Conservation (phyloP, 225 moss, liverwort and hornwort species). For the Bryoerythrophyllum caledonicum region DNA sequence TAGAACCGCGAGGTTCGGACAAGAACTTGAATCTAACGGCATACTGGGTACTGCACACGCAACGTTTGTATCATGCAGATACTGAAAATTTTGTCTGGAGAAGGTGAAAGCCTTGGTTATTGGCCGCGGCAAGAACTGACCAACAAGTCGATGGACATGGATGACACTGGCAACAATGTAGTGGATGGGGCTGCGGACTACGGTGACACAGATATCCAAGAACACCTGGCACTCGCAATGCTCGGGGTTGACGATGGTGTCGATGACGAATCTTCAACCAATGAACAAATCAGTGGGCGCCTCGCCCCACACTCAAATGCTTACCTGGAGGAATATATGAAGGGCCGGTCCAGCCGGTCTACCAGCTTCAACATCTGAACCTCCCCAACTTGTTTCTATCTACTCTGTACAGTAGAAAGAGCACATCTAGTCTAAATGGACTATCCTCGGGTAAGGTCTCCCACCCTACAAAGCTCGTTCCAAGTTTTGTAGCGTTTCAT, state of each 20-base stretch:
- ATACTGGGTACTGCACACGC: neutral
- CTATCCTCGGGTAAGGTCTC: conserved; percentile 41
- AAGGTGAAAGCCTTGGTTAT: conserved; percentile 52
- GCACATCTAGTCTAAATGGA: conserved; percentile 30
- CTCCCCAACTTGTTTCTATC: conserved; percentile 10
- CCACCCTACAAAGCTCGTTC: conserved; percentile 19
- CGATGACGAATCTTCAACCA: conserved; percentile 44
- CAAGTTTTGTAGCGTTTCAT: conserved; percentile 20
- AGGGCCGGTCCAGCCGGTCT: conserved; percentile 53
- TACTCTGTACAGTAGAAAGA: conserved; percentile 33
- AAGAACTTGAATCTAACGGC: conserved; percentile 19
- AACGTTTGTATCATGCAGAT: conserved; percentile 35
- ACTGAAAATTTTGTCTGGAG: conserved; percentile 58
- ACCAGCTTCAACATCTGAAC: conserved; percentile 50
- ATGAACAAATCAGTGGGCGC: conserved; percentile 38
- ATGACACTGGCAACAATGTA: conserved; percentile 40
- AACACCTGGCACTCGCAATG: conserved; percentile 64
- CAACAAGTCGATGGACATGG: conserved; percentile 59
- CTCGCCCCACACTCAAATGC: conserved; percentile 54
- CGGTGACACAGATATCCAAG: conserved; percentile 50
- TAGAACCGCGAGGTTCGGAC: neutral
- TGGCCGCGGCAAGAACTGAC: conserved; percentile 51
- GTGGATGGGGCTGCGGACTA: conserved; percentile 46
- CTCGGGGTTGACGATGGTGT: conserved; percentile 50
- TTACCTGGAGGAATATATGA: conserved; percentile 58